Evolutionary conservation across 2,329 filamentous ascomycete species (phyloP), one percentile per base, ranked within the genome.

Genomic region (Elsinoe batatas): DNA sequence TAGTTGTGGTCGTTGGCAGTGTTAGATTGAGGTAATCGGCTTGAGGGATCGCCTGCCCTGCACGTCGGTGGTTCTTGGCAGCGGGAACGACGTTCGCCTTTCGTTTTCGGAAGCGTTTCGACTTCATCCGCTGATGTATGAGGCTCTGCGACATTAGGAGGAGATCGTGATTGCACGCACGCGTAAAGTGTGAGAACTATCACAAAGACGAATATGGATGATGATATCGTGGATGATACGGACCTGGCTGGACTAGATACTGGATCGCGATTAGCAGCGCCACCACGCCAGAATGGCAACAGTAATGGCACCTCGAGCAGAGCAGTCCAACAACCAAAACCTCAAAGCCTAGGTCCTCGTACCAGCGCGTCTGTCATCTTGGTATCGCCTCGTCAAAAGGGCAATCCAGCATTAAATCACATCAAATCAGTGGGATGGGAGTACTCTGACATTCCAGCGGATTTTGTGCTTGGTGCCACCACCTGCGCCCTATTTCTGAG

Each of bases 401-500:
- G 91, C 59, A 98, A 98, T 64, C 93, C 93, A 0, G 87, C 97
- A 50, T 75, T 98, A 30, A 86, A 88, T 54, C 82, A 85, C 69
- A 81, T 98, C 63, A 84, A 85, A 58, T 84, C 86, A 1, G 78
- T 94, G 57, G 81, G 90, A 0, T 98, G 93, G 93, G 93, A 98
- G 71, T 97, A 95, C 70, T 91, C 88, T 59, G 91, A 97, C 65
- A 95, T 95, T n/a, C 85, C 87, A 1, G 88, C 91, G 32, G 93
- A 98, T 72, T 98, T 94, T 69, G 85, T 91, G 7, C 76, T 97
- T 47, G 91, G 93, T 0, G 68, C 80, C 40, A 95, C 90, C 0
- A 95, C 91, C 5, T 95, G 91, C 65, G 91, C 88, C 0, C 78
- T 98, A 4, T 98, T 97, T 67, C 76, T 98, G 40, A 94, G 88